Base-by-base conservation (phyloP, 192 early-diverging fungal genomes). In the Thamnidium elegans region DNA sequence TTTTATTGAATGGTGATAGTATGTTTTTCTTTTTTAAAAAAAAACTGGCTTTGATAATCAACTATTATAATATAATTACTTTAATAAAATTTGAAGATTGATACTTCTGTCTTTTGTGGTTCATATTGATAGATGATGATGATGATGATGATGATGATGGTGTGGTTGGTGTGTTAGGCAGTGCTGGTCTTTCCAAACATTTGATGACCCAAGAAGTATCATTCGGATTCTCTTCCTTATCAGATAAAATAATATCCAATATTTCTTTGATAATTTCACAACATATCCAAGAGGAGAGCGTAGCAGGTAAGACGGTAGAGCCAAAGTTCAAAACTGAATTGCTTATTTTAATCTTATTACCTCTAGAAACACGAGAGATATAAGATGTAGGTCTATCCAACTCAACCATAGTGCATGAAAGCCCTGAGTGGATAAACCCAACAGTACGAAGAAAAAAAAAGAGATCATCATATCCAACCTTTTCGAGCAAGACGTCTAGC, bases 371-470 rank as follows among this genome's bases (percentile, higher is more conserved):
- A 48, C 46, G 46, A 1, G 46, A 48, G 3, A 48, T 3, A 48
- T 48, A 48, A 0, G 9, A 11, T 0, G 46, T 48, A 48, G 46
- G 46, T 48, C 46, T 48, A n/a, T 48, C 46, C 3, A 48, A 48
- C 15, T 48, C 46, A 3, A 48, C 15, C 9, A 48, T 10, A 0
- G 46, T 15, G 15, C 46, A 15, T 3, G 46, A 48, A 0, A 48
- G 15, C 1, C 46, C 46, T 0, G 46, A 48, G 15, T 48, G 46
- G 0, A 48, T 1, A n/a, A 48, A 0, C 3, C 46, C 46, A 48
- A 48, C 14, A 15, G 46, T 48, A n/a, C 46, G 46, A 48, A 48
- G 46, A n/a, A n/a, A n/a, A n/a, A n/a, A n/a, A n/a, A n/a, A n/a
- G n/a, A n/a, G n/a, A n/a, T 26, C 3, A 26, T 3, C 43, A 23